Percentiles rank a stretch among this genome's conserved stretches.
phyloP scores from a whole-genome alignment of 768 basidiomycete species.

The Leucocoprinus leucothites region DNA sequence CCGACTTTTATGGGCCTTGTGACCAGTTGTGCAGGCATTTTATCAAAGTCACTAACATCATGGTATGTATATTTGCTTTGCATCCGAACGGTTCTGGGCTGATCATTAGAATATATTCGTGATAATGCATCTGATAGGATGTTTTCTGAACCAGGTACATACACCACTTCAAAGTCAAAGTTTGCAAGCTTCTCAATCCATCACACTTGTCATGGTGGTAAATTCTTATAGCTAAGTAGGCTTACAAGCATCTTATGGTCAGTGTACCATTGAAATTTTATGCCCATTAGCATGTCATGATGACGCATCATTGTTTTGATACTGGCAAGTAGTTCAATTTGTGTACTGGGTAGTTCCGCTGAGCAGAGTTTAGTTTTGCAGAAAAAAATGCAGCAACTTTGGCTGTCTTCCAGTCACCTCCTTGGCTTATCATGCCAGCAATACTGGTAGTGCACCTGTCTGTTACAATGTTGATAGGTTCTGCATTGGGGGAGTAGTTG shows the following conservation, averaged over 20 bases:
- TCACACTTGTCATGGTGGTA: constrained; percentile 29
- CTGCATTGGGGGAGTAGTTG: too few relatives aligned
- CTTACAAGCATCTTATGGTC: constrained; percentile 28
- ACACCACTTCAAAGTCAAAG: constrained; percentile 16
- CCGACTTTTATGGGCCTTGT: constrained; percentile 12
- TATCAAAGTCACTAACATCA: constrained; percentile 18
- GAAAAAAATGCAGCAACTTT: constrained; percentile 30
- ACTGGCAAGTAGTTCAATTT: constrained; percentile 34
- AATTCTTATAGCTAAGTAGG: constrained; percentile 26
- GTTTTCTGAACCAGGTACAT: constrained; percentile 24
- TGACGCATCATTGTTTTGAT: constrained; percentile 30
- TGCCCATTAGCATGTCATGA: constrained; percentile 26
- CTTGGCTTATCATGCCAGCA: constrained; percentile 25
- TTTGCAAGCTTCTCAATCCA: constrained; percentile 31
- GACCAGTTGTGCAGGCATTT: background rate
- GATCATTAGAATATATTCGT: constrained; percentile 19
- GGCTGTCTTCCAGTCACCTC: constrained; percentile 20
- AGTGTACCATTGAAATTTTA: constrained; percentile 23
- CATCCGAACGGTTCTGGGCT: constrained; percentile 15
- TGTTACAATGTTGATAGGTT: constrained; percentile 24
- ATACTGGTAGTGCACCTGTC: constrained; percentile 29
- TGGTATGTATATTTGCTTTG: constrained; percentile 18
- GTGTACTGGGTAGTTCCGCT: too few relatives aligned
- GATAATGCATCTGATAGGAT: constrained; percentile 29
- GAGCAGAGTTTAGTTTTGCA: too few relatives aligned